Conservation (phyloP, 1,284 basidiomycete genomes). For the Cryptococcus sp. region DNA sequence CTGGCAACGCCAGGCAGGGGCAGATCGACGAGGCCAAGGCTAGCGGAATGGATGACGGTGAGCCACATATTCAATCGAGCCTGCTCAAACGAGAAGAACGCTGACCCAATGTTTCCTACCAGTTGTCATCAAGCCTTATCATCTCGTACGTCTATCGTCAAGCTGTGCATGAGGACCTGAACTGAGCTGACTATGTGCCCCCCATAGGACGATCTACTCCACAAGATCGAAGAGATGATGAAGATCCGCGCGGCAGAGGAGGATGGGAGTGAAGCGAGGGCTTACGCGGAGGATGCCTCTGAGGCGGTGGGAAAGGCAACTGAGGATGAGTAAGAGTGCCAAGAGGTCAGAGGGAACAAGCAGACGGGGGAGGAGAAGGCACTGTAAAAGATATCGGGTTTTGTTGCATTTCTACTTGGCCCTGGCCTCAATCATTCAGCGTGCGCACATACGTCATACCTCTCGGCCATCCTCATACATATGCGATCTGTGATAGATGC, state of each 20-base stretch:
- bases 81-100: no score
- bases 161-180: neutral
- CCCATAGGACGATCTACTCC: slow-evolving; percentile 28
- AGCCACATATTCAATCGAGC: neutral
- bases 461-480: no score
- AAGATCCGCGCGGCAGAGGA: slow-evolving; percentile 15
- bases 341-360: neutral
- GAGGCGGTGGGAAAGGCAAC: neutral
- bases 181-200: neutral
- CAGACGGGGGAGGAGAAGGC: no score
- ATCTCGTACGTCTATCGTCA: slow-evolving; percentile 27
- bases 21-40: slow-evolving; percentile 37
- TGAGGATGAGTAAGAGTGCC: neutral
- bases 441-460: no score
- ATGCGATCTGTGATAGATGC: no score
- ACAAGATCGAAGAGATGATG: slow-evolving; percentile 36
- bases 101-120: neutral
- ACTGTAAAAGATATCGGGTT: no score
- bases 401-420: no score
- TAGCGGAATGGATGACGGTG: slow-evolving; percentile 32
- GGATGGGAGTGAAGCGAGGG: neutral
- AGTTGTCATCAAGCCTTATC: slow-evolving; percentile 42
- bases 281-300: neutral
- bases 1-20: slow-evolving; percentile 40
- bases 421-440: no score